Evolutionary conservation across 192 early-diverging fungal genomes (phyloP), one percentile per base, ranked within the genome.

Genomic region (Coemansia sp.): DNA sequence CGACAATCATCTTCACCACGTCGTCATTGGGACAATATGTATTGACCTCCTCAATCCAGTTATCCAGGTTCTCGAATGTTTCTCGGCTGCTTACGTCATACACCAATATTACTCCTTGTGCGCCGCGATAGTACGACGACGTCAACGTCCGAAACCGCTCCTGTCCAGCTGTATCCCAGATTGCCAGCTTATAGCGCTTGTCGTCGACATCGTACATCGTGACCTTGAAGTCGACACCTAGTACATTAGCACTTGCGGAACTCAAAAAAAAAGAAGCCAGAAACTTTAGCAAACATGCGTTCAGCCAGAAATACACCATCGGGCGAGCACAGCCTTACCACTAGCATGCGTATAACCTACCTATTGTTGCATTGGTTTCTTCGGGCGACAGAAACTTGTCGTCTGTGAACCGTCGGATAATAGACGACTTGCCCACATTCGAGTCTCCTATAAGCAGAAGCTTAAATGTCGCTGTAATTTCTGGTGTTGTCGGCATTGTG

Each of bases 91-190:
- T 89, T 22, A 99, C 95, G 74, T 99, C 97, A 72, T 98, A 99
- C 14, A 98, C 97, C 48, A 99, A 81, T 54, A 99, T 97, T 1
- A 99, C 96, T 12, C 96, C 97, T 65, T 98, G 95, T 5, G 95
- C 97, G 27, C 95, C 96, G 34, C 96, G 87, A 68, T 99, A 99
- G 75, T 98, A 99, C 26, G 91, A 92, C 19, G 94, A 96, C 22
- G 97, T 99, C 55, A 99, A 80, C 1, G 97, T 98, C 48, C 97
- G 76, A 81, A 98, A 99, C 28, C 97, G 88, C 78, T 99, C 97
- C 75, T 99, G 97, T 41, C 97, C 97, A 10, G 97, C 97, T 2
- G 97, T 99, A 72, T 99, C 97, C 97, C 93, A 82, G 22, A 99
- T 96, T 2, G 94, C 95, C 59, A 99, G 84, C 75, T 99, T 99